A percentile compares a stretch with the other conserved stretches of the same genome.
Evolutionary conservation across 2,329 filamentous ascomycete species (phyloP).

Genomic region (Cercospora sesami): DNA sequence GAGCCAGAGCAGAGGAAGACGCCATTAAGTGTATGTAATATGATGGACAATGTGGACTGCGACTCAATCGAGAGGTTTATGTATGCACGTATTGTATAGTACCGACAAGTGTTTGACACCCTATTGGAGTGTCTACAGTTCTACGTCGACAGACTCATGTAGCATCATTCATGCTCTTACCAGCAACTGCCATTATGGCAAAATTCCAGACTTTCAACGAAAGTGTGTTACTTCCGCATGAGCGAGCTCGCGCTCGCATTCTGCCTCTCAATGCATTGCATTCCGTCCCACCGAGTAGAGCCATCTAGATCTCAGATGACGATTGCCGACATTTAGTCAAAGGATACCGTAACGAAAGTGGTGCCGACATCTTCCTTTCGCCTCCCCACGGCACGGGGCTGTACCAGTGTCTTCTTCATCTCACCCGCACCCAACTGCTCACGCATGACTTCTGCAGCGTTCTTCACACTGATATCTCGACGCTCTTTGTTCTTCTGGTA

Average conservation of each 20-base stretch:
- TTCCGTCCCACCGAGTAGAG: not conserved
- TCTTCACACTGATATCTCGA: not conserved
- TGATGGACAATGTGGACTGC: not conserved
- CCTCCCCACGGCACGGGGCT: not conserved
- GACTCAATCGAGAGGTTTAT: not conserved
- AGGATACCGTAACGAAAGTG: constrained; percentile 1
- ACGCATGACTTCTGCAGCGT: not conserved
- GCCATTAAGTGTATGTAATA: not conserved
- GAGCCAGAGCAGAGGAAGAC: constrained; percentile 9
- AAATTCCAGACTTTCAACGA: not conserved
- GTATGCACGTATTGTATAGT: not conserved
- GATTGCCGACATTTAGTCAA: not conserved
- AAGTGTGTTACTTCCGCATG: not conserved
- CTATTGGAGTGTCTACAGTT: not conserved
- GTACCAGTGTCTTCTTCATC: not conserved
- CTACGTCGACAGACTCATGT: not conserved
- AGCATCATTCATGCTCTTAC: not conserved
- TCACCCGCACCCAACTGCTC: not conserved
- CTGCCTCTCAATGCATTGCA: not conserved
- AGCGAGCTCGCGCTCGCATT: not conserved
- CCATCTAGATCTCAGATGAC: not conserved
- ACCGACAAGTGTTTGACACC: not conserved
- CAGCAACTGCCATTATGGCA: not conserved
- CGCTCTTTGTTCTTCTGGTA: not conserved
- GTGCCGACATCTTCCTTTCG: not conserved